Evolutionary conservation across 2,329 filamentous ascomycete species (phyloP).

Genomic region (Penicillium occitanis): DNA sequence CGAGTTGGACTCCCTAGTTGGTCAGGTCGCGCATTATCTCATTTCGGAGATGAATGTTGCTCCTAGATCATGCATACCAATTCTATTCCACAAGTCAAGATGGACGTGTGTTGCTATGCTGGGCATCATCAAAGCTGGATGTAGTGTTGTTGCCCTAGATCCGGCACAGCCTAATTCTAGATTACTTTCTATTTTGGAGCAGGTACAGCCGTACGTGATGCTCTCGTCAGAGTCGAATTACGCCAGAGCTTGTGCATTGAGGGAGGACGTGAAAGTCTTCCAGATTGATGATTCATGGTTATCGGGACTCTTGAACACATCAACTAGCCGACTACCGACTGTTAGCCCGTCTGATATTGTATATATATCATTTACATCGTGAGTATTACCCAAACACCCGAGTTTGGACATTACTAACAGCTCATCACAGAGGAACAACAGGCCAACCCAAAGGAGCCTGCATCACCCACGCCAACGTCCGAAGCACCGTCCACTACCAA

Average conservation of each 20-base stretch:
- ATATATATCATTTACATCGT: constrained; percentile 18
- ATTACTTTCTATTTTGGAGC: constrained; percentile 10
- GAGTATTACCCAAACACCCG: background rate
- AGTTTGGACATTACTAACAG: background rate
- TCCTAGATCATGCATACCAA: background rate
- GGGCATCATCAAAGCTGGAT: constrained; percentile 13
- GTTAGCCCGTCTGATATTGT: constrained; percentile 15
- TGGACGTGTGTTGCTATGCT: constrained; percentile 17
- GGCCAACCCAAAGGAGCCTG: constrained; percentile 17
- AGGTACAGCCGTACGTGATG: background rate
- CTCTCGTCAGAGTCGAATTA: constrained; percentile 1
- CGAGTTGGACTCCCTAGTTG: constrained; percentile 8
- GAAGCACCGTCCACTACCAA: constrained; percentile 13
- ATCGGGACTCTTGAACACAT: background rate
- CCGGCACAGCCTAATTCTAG: constrained; percentile 9
- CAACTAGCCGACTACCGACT: background rate
- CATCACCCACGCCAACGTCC: constrained; percentile 14
- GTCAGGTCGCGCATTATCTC: background rate
- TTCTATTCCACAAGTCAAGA: constrained; percentile 14
- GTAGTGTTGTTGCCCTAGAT: constrained; percentile 9
- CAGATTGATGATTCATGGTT: constrained; percentile 5
- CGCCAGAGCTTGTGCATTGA: background rate
- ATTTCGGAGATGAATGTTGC: background rate
- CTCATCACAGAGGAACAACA: constrained; percentile 10
- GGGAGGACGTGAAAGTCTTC: background rate